Conservation (phyloP, 352 stramenopile species). For the Phytophthora podocarpi region DNA sequence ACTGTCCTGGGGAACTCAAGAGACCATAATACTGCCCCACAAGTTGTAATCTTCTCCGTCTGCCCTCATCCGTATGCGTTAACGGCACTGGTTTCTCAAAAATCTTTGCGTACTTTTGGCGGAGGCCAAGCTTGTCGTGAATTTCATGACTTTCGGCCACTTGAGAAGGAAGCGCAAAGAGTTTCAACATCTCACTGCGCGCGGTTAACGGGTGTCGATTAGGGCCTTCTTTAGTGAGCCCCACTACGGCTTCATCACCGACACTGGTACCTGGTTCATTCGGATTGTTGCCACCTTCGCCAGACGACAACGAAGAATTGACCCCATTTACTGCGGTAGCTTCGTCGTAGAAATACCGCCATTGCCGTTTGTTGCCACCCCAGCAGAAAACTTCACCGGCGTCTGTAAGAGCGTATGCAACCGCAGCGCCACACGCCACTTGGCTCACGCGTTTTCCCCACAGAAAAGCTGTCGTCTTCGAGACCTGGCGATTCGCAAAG, state of each 20-base stretch:
- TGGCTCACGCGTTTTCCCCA: constrained; percentile 72
- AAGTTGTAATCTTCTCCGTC: constrained; percentile 41
- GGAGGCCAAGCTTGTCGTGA: constrained; percentile 43
- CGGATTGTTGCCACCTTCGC: background rate
- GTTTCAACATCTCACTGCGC: constrained; percentile 70
- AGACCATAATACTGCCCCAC: constrained; percentile 69
- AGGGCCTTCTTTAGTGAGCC: background rate
- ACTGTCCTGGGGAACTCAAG: constrained; percentile 15
- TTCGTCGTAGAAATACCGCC: constrained; percentile 77
- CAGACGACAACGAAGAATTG: background rate
- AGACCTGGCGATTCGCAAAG: constrained; percentile 61
- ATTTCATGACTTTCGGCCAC: constrained; percentile 33
- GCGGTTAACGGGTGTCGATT: constrained; percentile 42
- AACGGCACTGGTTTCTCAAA: constrained; percentile 52
- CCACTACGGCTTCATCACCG: background rate
- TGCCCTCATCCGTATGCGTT: constrained; percentile 51
- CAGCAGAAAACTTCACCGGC: constrained; percentile 77
- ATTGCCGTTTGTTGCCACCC: constrained; percentile 71
- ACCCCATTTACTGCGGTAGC: constrained; percentile 14
- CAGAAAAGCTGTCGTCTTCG: constrained; percentile 68
- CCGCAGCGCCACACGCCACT: constrained; percentile 51
- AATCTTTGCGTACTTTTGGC: constrained; percentile 52
- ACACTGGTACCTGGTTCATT: background rate
- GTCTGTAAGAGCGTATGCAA: constrained; percentile 74
- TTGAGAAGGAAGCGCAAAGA: constrained; percentile 53